Evolutionary conservation across 257 asterid genomes (phyloP), one percentile per base, ranked within the genome.

Genomic region (Solanum lycopersicoides): DNA sequence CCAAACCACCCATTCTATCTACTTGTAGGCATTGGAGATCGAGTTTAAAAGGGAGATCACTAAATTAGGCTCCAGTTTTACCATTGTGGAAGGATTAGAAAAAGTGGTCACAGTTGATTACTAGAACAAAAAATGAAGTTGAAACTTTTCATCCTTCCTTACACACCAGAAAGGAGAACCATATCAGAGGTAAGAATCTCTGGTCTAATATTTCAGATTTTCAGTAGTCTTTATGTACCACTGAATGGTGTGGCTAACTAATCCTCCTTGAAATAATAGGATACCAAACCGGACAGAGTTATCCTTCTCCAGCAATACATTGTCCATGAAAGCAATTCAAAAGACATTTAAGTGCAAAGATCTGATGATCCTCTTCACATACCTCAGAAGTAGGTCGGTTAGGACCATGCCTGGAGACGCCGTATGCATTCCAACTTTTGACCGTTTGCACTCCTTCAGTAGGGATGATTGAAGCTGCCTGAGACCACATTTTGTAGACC

Each of bases 331-430:
- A 71, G 34, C 41, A 6, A 21, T 25, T 56, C 73, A 50, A 74
- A 41, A 5, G 6, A 23, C 59, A 77, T 25, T 42, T 25, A 50
- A 45, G 65, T 14, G 76, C 28, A 63, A 53, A 50, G 45, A 44
- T 23, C n/a, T 50, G 18, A 42, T 20, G 84, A 76, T 3, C 23
- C 21, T 83, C 37, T 23, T 50, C 25, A 34, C 56, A 68, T 92
- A 97, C 99, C 99, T 97, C 85, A 97, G 90, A 59, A 97, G 91
- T 91, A 97, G 92, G 88, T 95, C 99, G 10, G 99, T 97, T 74
- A 97, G 93, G 82, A 97, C 99, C 99, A 97, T 97, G 94, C 99
- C 99, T 7, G 99, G 99, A 53, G 99, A 97, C 89, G 99, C 99
- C 37, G 98, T 95, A 92, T 97, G 99, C 84, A 97, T 95, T 86